Evolutionary conservation across 805 yeast genomes (phyloP).

Genomic region (Candida cerambycidarum): DNA sequence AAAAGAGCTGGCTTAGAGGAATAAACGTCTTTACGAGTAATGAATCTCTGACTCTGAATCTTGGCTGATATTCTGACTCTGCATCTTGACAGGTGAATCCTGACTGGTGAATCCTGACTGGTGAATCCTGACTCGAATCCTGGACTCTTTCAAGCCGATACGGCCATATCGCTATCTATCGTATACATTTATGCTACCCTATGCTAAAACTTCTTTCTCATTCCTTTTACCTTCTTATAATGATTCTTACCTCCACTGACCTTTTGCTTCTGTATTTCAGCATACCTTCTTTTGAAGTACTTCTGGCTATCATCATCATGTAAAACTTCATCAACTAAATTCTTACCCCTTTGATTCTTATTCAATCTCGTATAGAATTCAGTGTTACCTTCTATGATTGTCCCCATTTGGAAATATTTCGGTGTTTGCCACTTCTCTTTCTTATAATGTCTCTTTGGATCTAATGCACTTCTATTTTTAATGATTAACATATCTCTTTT

Average conservation of each 20-base stretch:
- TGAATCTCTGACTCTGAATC: too few species aligned
- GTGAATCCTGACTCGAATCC: too few species aligned
- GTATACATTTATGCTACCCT: too few species aligned
- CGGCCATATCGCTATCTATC: too few species aligned
- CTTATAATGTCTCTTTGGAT: constrained; percentile 93
- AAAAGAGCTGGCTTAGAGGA: constrained; percentile 42
- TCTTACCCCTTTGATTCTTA: constrained; percentile 70
- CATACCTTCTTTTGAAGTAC: constrained; percentile 83
- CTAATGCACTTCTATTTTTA: constrained; percentile 85
- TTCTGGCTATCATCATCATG: constrained; percentile 65
- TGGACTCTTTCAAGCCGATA: too few species aligned
- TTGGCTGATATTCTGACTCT: too few species aligned
- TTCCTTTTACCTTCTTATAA: constrained; percentile 60
- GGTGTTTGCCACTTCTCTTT: constrained; percentile 78
- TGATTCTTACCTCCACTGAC: constrained; percentile 65
- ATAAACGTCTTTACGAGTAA: constrained; percentile 8
- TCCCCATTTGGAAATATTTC: constrained; percentile 84
- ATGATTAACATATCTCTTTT: constrained; percentile 77
- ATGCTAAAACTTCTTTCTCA: constrained; percentile 51
- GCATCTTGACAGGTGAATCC: too few species aligned
- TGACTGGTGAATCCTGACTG: too few species aligned
- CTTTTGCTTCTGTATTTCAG: constrained; percentile 68
- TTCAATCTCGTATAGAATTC: constrained; percentile 74
- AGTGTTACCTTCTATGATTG: constrained; percentile 76
- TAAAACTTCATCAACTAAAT: constrained; percentile 80